Percentiles rank a stretch among this genome's conserved stretches.
Conservation (phyloP, 139 green algal genomes). For the Nannochloris sp. region DNA sequence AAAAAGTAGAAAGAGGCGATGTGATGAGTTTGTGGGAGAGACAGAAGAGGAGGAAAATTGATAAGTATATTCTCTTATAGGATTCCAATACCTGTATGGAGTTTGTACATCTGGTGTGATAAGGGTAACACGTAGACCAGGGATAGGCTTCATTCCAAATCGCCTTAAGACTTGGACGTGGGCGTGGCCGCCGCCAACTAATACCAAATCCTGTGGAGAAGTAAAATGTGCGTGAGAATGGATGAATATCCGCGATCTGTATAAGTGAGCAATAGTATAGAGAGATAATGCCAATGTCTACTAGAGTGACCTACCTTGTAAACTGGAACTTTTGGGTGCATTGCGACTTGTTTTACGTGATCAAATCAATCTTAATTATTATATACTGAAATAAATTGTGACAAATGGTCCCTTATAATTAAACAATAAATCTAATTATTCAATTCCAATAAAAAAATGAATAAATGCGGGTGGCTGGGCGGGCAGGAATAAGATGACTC, state of each 20-base stretch:
- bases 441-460: too few species aligned
- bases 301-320: neutral
- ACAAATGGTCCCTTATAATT: too few species aligned
- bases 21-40: too few species aligned
- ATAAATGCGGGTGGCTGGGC: too few species aligned
- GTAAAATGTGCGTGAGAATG: neutral
- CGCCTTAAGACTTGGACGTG: conserved; percentile 69
- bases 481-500: too few species aligned
- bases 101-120: conserved; percentile 76
- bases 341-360: neutral
- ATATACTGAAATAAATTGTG: too few species aligned
- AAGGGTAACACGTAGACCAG: conserved; percentile 80
- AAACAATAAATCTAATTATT: too few species aligned
- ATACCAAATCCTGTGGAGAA: conserved; percentile 74
- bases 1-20: neutral
- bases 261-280: neutral
- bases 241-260: neutral
- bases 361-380: neutral
- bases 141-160: conserved; percentile 69
- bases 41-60: too few species aligned
- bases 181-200: conserved; percentile 78
- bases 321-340: neutral
- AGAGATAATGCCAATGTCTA: neutral
- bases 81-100: conserved; percentile 92
- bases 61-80: too few species aligned